Base-by-base conservation (phyloP, 2,329 filamentous ascomycete species). In the Amphichorda felina region DNA sequence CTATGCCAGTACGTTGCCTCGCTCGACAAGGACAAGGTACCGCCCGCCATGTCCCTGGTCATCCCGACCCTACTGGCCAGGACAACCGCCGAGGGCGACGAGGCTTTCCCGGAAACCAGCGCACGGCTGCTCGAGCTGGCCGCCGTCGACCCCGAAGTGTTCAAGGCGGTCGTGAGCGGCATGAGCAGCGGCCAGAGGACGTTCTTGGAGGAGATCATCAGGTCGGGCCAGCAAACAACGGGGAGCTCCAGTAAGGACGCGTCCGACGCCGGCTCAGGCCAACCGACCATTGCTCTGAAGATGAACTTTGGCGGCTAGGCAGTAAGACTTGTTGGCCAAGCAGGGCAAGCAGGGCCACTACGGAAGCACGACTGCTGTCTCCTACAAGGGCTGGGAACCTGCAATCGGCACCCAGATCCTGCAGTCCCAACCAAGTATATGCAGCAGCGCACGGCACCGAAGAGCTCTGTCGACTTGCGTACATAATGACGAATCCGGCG, bases 201-300 rank as follows among this genome's bases (percentile, higher is more conserved):
- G 0, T 80, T 91, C 44, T 72, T 96, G 61, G 89, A 94, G 59
- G 77, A 79, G 44, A 79, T 94, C 13, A 74, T 94, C 40, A 72
- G 76, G 55, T 74, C 70, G 17, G 79, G 79, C 35, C 62, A 72
- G 46, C 62, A 69, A 45, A 54, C 51, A 56, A 56, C 37, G 47
- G 50, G 55, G 44, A 60, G 54, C 48, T 46, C 49, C 45, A 52
- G 50, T 51, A 61, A 63, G 46, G 56, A 33, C 17, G 34, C 17
- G 18, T 22, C 53, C 37, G 48, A 41, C 3, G 50, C 59, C 30
- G 59, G 57, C 34, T 65, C 61, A 39, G 70, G 63, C 19, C 75
- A 75, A 56, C 91, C 91, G 10, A 91, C 68, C 43, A 98, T 98
- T 67, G 86, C 86, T 36, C 59, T 98, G 51, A 91, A 93, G 70